These are phyloP conservation scores for Sclerotinia nivalis DNA, from an alignment of 2,329 filamentous ascomycete genomes.

Conservation along the genomic window DNA sequence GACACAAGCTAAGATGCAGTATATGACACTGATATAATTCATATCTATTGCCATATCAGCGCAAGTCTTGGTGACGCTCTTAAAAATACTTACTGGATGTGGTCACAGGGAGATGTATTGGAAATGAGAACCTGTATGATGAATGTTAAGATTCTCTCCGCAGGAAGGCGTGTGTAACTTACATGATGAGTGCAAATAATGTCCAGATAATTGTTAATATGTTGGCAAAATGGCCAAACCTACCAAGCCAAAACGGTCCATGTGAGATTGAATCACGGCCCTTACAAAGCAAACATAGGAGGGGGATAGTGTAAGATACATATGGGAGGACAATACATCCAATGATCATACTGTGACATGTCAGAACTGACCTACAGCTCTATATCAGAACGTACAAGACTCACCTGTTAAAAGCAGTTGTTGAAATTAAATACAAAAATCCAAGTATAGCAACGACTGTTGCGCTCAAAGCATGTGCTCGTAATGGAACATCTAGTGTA, in stretches of 20 bases:
- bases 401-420: conserved; percentile 23
- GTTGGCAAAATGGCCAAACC: conserved; percentile 60
- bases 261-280: conserved; percentile 58
- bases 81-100: conserved; percentile 17
- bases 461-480: conserved; percentile 20
- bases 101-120: conserved; percentile 18
- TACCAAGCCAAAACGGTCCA: conserved; percentile 57
- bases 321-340: conserved; percentile 23
- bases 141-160: neutral
- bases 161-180: conserved; percentile 17
- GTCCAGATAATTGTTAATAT: conserved; percentile 57
- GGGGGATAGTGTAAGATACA: conserved; percentile 18
- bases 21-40: conserved; percentile 24
- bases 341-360: conserved; percentile 16
- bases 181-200: conserved; percentile 59
- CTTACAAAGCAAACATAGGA: conserved; percentile 42
- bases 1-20: conserved; percentile 5
- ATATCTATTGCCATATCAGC: conserved; percentile 11
- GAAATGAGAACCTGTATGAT: conserved; percentile 19
- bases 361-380: neutral
- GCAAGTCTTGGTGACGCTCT: neutral
- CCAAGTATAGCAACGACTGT: conserved; percentile 18
- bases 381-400: neutral
- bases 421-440: conserved; percentile 16
- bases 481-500: conserved; percentile 22